Conservation (phyloP, 768 basidiomycete genomes). For the Macrolepiota dolichaula region DNA sequence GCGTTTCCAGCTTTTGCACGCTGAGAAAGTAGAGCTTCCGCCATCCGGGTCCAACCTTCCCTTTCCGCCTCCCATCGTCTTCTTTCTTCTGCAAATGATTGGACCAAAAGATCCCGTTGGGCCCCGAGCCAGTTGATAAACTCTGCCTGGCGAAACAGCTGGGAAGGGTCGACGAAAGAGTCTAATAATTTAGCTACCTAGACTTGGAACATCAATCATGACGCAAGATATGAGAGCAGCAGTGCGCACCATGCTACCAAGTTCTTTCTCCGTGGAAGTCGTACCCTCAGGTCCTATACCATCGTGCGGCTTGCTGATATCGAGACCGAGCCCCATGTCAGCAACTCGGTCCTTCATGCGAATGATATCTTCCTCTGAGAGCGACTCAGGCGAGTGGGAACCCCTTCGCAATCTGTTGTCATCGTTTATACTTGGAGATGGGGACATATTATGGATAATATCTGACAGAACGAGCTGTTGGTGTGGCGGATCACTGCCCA, state of each 20-base stretch:
- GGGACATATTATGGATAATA: conserved; percentile 51
- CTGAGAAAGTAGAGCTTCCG: conserved; percentile 61
- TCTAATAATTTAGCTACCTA: conserved; percentile 46
- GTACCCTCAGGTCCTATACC: neutral
- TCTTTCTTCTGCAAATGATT: conserved; percentile 54
- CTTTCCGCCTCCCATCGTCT: conserved; percentile 60
- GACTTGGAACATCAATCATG: conserved; percentile 2
- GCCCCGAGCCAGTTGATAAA: conserved; percentile 51
- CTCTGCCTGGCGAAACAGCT: conserved; percentile 57
- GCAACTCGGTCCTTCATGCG: conserved; percentile 44
- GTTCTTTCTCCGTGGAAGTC: conserved; percentile 45
- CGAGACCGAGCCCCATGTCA: conserved; percentile 34
- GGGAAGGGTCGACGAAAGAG: conserved; percentile 35
- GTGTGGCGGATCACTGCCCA: conserved; percentile 17
- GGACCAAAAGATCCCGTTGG: conserved; percentile 58
- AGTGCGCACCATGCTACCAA: conserved; percentile 51
- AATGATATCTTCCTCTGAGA: conserved; percentile 45
- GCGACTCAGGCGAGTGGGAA: conserved; percentile 24
- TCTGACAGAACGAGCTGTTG: conserved; percentile 49
- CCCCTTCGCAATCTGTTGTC: conserved; percentile 9
- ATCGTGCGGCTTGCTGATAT: conserved; percentile 5
- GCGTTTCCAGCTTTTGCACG: conserved; percentile 33
- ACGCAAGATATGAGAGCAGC: conserved; percentile 3
- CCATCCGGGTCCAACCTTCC: conserved; percentile 61
- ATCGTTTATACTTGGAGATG: conserved; percentile 36